A percentile compares a stretch with the other conserved stretches of the same genome.
Conservation (phyloP, 2,329 filamentous ascomycete species). For the Colletotrichum graminicola region DNA sequence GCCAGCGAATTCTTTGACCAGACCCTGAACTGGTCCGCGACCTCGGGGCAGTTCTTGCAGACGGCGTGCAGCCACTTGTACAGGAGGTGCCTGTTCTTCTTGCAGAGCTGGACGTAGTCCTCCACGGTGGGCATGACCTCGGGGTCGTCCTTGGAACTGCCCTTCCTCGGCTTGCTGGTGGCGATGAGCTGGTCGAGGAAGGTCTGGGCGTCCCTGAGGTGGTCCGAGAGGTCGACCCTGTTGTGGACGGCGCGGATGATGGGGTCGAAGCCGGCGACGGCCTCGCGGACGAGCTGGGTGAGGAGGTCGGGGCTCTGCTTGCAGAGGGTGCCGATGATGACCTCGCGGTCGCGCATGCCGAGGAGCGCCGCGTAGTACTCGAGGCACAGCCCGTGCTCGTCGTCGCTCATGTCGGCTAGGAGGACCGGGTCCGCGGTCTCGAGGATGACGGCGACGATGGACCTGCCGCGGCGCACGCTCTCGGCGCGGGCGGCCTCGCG, state of each 20-base stretch:
- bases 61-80: conserved; percentile 81
- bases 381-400: conserved; percentile 73
- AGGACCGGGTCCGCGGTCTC: conserved; percentile 62
- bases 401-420: conserved; percentile 62
- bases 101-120: conserved; percentile 77
- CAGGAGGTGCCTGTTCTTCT: conserved; percentile 71
- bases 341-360: conserved; percentile 78
- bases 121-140: conserved; percentile 68
- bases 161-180: conserved; percentile 60
- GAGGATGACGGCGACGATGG: conserved; percentile 77
- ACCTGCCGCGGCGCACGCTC: conserved; percentile 65
- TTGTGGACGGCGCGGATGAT: conserved; percentile 80
- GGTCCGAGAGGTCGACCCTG: conserved; percentile 76
- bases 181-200: conserved; percentile 81
- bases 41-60: conserved; percentile 74
- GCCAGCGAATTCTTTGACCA: conserved; percentile 71
- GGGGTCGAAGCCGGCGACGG: conserved; percentile 77
- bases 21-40: conserved; percentile 69
- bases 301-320: conserved; percentile 77
- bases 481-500: conserved; percentile 70
- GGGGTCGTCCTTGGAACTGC: conserved; percentile 49
- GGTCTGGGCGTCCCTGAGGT: conserved; percentile 73
- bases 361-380: conserved; percentile 80
- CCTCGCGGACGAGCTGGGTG: conserved; percentile 75
- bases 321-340: conserved; percentile 76